These are phyloP conservation scores for Hemileccinum impolitum DNA, from an alignment of 768 basidiomycete genomes.

Conservation along the genomic window DNA sequence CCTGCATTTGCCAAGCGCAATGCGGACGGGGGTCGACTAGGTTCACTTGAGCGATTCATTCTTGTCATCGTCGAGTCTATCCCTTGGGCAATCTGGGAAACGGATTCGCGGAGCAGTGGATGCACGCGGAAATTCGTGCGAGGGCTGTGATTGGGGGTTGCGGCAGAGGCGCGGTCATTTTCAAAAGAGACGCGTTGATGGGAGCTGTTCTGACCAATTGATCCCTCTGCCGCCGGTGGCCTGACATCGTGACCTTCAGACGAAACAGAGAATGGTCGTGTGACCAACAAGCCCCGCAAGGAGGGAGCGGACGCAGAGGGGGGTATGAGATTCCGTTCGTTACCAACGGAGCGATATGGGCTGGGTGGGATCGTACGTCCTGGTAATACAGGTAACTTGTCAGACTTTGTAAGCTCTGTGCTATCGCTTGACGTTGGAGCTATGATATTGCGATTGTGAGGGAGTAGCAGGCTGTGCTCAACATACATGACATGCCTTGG, in stretches of 20 bases:
- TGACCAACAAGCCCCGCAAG: conserved; percentile 24
- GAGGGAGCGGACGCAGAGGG: conserved; percentile 42
- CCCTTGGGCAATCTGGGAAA: conserved; percentile 3
- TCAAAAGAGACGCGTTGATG: conserved; percentile 56
- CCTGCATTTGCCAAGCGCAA: conserved; percentile 9
- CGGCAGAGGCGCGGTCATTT: conserved; percentile 33
- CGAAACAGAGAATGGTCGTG: conserved; percentile 19
- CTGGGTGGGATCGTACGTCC: conserved; percentile 34
- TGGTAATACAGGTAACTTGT: conserved; percentile 42
- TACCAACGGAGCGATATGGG: conserved; percentile 34
- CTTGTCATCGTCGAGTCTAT: conserved; percentile 10
- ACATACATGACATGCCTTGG: conserved; percentile 10
- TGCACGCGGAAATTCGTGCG: conserved; percentile 34
- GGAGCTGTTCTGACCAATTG: conserved; percentile 42
- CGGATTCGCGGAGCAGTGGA: conserved; percentile 19
- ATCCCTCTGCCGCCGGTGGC: conserved; percentile 35
- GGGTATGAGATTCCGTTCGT: conserved; percentile 35
- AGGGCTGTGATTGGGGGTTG: conserved; percentile 30
- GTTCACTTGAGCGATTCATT: conserved; percentile 8
- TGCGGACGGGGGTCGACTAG: conserved; percentile 7
- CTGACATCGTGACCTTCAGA: conserved; percentile 13
- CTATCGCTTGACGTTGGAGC: conserved; percentile 7
- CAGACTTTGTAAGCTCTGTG: conserved; percentile 40
- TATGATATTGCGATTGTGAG: conserved; percentile 1
- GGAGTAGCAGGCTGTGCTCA: neutral